Percentiles rank a stretch among this genome's conserved stretches.
These are phyloP conservation scores for Raphidocelis subcapitata DNA, from an alignment of 139 green algal species.

Conservation along the genomic window DNA sequence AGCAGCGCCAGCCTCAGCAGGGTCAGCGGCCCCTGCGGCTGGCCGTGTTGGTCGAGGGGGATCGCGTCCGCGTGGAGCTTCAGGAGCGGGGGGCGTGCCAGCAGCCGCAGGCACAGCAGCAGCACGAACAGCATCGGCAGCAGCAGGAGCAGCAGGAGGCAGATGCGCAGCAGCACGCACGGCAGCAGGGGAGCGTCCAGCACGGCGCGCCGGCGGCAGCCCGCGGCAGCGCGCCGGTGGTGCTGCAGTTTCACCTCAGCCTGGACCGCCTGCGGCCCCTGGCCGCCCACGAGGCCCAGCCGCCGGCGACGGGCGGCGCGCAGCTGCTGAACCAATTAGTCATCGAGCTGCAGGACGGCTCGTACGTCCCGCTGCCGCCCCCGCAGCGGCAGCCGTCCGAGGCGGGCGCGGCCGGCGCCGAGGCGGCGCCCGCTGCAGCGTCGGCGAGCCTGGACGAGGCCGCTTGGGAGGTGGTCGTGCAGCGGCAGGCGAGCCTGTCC, in stretches of 20 bases:
- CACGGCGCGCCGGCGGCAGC: not conserved
- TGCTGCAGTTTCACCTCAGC: not conserved
- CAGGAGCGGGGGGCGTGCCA: not conserved
- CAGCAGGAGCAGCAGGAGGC: not conserved
- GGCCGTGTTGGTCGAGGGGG: not conserved
- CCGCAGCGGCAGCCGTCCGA: too few relatives aligned
- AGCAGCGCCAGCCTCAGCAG: not conserved
- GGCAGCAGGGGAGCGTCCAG: not conserved
- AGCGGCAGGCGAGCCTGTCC: too few relatives aligned
- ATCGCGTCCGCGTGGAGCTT: not conserved
- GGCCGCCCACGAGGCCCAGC: too few relatives aligned
- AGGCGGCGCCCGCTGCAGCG: too few relatives aligned
- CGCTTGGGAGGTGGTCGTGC: too few relatives aligned
- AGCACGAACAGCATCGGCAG: slow-evolving; percentile 3
- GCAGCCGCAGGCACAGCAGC: not conserved
- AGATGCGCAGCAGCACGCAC: not conserved
- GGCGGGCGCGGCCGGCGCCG: too few relatives aligned
- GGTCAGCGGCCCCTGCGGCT: not conserved
- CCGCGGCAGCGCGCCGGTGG: not conserved
- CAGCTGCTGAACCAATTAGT: too few relatives aligned
- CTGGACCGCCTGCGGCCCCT: too few relatives aligned
- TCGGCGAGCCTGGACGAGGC: too few relatives aligned
- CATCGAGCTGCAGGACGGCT: too few relatives aligned
- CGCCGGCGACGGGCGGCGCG: too few relatives aligned
- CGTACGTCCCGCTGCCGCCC: too few relatives aligned